Base-by-base conservation (phyloP, 2,329 filamentous ascomycete species). In the Aspergillus ibericus region DNA sequence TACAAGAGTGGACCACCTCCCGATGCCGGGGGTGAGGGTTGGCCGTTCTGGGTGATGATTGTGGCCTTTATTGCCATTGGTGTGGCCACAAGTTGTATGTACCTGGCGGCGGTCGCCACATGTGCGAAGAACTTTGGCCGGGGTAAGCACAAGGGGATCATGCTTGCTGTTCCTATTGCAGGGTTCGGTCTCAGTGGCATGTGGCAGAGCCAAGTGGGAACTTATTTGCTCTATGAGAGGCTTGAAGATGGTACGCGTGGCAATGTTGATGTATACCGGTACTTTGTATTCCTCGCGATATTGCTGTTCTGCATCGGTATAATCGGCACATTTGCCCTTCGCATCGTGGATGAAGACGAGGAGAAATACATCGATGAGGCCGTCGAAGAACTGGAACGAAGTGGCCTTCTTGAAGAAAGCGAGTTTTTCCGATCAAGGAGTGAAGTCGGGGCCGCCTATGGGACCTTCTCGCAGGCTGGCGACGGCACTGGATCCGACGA, bases 71-170 rank as follows among this genome's bases (percentile, higher is more conserved):
- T 93, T 48, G 83, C 85, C 53, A 87, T 99, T 58, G 95, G 95
- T 1, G 83, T 88, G 62, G 93, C 87, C 5, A 97, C 93, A 0
- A 91, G 90, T 64, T 86, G 86, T 74, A 92, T 98, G 86, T 99
- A 98, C 75, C 82, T 98, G 56, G 85, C 88, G 52, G 89, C 92
- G 1, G 89, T 99, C n/a, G 93, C 93, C 6, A 96, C 93, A 0
- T 96, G 92, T 71, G 95, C 95, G 35, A 99, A 99, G 85, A 99
- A 98, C 78, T 99, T 98, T 77, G 93, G 93, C 50, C 87, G 89
- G 60, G 92, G 92, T 4, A 90, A 88, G 70, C 88, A 96, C 70
- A 89, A 93, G 68, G 95, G 95, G 0, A 79, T 99, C 52, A 93
- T 96, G 60, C 82, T 99, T 56, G 93, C 93, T 1, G 83, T 91